Evolutionary conservation across 2,329 filamentous ascomycete species (phyloP), one percentile per base, ranked within the genome.

Genomic region (Xenosphaeropsis pyriputrescens): DNA sequence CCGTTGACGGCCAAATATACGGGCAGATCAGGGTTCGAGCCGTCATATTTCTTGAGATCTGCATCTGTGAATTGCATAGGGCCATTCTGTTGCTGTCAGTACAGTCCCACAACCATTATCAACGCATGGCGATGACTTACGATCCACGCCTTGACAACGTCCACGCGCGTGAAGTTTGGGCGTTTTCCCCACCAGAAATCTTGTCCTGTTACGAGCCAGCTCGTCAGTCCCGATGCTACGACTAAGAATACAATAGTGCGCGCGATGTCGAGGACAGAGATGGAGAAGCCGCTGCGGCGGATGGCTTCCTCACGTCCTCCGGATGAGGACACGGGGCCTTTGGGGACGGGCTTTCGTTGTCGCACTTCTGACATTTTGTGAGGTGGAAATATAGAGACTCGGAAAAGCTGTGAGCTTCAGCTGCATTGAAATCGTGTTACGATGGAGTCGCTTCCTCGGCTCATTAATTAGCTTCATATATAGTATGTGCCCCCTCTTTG

Each of bases 1-100:
- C 82, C 79, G 63, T 91, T 89, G 51, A 98, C 76, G 44, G 86
- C 85, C 39, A 98, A 72, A 64, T 94, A 93, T 56, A 96, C 75
- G 6, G 91, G 91, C 42, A 80, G 75, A 6, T 61, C 57, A 8
- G 76, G 64, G 58, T 94, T 77, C 41, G 64, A 70, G 61, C 91
- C 93, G 61, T 93, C 79, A 67, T 82, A 93, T 36, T 64, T 57
- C 34, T 70, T 57, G 35, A 98, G 77, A 57, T 95, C 68, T 15
- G 67, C 64, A 40, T 82, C 79, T 1, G 85, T 94, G 30, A 96
- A 68, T 54, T 70, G 63, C 36, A 83, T 44, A 12, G 85, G 82
- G 2, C 67, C 67, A 41, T 57, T 53, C 69, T 75, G 47, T 29
- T 13, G 3, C 8, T 26, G 22, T 26, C 22, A 26, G 22, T 9